These are phyloP conservation scores for Fraxinus greggii DNA, from an alignment of 305 asterid genomes.

Conservation along the genomic window DNA sequence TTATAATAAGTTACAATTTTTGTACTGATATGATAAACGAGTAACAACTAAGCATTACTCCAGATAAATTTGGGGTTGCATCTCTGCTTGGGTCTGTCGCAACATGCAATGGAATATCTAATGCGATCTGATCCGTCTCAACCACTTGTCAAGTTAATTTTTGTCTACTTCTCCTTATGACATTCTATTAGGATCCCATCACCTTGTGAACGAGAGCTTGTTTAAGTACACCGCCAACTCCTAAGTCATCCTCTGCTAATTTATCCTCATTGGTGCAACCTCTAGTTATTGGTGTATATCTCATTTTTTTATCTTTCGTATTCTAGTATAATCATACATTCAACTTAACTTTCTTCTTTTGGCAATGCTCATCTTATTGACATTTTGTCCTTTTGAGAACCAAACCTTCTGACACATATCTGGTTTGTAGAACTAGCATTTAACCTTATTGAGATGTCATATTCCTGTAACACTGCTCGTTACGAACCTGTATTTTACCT, in stretches of 20 bases:
- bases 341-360: background rate
- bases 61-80: background rate
- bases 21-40: background rate
- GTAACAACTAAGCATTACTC: background rate
- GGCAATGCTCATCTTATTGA: background rate
- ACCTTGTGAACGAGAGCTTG: background rate
- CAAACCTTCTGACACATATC: background rate
- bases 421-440: background rate
- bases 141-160: background rate
- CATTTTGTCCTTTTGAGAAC: background rate
- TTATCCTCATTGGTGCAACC: background rate
- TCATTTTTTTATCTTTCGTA: background rate
- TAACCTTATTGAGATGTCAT: background rate
- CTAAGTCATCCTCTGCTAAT: background rate
- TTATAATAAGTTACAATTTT: background rate
- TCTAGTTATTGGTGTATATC: background rate
- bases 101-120: background rate
- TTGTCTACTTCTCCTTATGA: background rate
- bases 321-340: background rate
- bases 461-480: background rate
- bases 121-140: background rate
- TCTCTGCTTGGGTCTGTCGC: background rate
- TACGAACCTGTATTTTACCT: background rate
- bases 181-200: background rate
- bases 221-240: background rate